These are phyloP conservation scores for Magnusiomyces starmeri DNA, from an alignment of 1,139 yeast species.

Conservation along the genomic window DNA sequence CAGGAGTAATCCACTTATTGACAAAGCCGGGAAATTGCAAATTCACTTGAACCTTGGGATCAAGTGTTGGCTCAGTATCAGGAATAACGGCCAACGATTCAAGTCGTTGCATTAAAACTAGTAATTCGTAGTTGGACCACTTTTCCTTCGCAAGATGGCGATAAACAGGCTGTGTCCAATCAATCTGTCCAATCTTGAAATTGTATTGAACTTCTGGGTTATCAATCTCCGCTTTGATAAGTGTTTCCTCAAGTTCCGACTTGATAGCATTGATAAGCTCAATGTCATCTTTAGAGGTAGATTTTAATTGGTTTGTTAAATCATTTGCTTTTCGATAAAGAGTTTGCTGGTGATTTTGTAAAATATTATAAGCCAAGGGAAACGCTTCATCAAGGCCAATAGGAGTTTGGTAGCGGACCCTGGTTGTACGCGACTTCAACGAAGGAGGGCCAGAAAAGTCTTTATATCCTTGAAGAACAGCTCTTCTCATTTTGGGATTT, in stretches of 20 bases:
- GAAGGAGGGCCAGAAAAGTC: conserved; percentile 42
- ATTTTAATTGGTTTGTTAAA: conserved; percentile 20
- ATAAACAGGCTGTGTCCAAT: conserved; percentile 71
- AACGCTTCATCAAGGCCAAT: conserved; percentile 64
- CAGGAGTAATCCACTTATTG: conserved; percentile 71
- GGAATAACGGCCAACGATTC: conserved; percentile 85
- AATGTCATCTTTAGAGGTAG: conserved; percentile 11
- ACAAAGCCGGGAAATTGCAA: conserved; percentile 66
- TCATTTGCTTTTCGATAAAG: conserved; percentile 31
- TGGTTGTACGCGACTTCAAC: conserved; percentile 39
- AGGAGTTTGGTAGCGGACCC: conserved; percentile 57
- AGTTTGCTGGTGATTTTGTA: conserved; percentile 41
- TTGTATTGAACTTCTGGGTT: conserved; percentile 84
- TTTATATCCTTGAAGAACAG: conserved; percentile 34
- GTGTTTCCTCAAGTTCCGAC: conserved; percentile 24
- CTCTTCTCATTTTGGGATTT: conserved; percentile 29
- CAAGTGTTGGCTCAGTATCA: conserved; percentile 84
- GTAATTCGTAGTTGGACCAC: conserved; percentile 65
- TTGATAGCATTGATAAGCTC: conserved; percentile 12
- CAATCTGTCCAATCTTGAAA: conserved; percentile 45
- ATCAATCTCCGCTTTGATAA: conserved; percentile 51
- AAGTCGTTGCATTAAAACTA: conserved; percentile 79
- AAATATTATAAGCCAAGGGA: conserved; percentile 53
- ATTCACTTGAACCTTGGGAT: conserved; percentile 71
- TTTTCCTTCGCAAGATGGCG: conserved; percentile 57